Evolutionary conservation across 2,329 filamentous ascomycete species (phyloP), one percentile per base, ranked within the genome.

Genomic region (Fusarium compactum): DNA sequence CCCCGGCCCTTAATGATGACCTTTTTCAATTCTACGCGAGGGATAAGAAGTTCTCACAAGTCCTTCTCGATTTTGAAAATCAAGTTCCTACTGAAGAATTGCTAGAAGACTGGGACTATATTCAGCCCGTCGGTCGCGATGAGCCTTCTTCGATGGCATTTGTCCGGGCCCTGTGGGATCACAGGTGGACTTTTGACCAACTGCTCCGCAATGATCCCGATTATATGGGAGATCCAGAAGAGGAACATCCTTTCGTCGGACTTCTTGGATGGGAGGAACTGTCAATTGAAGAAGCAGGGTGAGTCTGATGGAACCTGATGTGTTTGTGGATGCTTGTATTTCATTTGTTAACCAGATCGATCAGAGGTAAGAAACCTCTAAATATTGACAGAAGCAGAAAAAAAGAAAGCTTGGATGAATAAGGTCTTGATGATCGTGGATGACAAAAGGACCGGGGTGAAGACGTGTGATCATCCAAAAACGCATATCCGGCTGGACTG

Each of bases 1-100:
- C 18, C 18, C 10, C 16, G 18, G 0, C 34, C 18, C 18, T 12
- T 18, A 5, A 2, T 0, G 18, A n/a, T n/a, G 34, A 2, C 9
- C 34, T 38, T 18, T 9, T 16, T 8, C 9, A 3, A 3, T 38
- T 38, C 34, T 38, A 11, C 9, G 34, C 34, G 5, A 4, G 3
- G 34, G 34, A 4, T 2, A 38, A 38, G 34, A 38, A 38, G 2
- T 38, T 38, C 34, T 11, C 32, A 38, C 16, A 38, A 34, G 32
- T 34, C 32, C 7, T 32, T 8, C 15, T 32, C 15, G 30, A 32
- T 5, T 32, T 32, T 8, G 30, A 32, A 9, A 1, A 16, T 16
- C 15, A 8, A 2, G 4, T 32, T 3, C 30, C 30, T 32, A 32
- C 15, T 16, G 30, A 8, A 32, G 30, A 32, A 32, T 9, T 32